Evolutionary conservation across 2,329 filamentous ascomycete species (phyloP), one percentile per base, ranked within the genome.

Genomic region (Alternaria arbusti): DNA sequence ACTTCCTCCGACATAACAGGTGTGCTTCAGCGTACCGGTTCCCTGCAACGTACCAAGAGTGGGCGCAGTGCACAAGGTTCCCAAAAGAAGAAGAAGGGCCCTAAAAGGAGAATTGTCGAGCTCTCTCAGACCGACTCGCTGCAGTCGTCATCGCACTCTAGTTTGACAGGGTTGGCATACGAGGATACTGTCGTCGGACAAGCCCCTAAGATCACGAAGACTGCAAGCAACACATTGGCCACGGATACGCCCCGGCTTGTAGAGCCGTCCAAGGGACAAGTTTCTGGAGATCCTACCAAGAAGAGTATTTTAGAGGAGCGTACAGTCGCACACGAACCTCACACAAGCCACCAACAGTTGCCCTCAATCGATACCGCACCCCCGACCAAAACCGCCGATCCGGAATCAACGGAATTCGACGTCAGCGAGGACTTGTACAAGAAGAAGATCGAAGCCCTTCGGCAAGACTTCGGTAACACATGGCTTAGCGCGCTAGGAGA

Each of bases 401-500:
- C 64, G 46, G 68, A 70, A 13, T 63, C 64, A 64, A 52, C 65
- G 57, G 86, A 91, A 62, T 92, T 90, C 87, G 88, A 89, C 63
- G 82, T 88, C 46, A 87, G 88, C 62, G 91, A 91, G 57, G 92
- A 96, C 73, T 84, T 92, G 8, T 98, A 97, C 80, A 89, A 91
- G 61, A 92, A 92, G 78, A 96, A 96, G 79, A 91, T 98, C 58
- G 94, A 97, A 79, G 89, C 91, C 4, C 82, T 97, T 57, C 90
- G 94, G 65, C 91, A 91, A 74, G 93, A 95, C 74, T 90, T 97
- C 68, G 94, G 94, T 30, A 93, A 90, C 71, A 91, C 90, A 40
- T 99, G 97, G 86, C 86, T 99, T 43, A 94, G 90, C 66, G 93
- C 92, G 13, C 84, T 98, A 54, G 91, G 91, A 64, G 94, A 97